Base-by-base conservation (phyloP, 1,284 basidiomycete genomes). In the Puccinia polysora region DNA sequence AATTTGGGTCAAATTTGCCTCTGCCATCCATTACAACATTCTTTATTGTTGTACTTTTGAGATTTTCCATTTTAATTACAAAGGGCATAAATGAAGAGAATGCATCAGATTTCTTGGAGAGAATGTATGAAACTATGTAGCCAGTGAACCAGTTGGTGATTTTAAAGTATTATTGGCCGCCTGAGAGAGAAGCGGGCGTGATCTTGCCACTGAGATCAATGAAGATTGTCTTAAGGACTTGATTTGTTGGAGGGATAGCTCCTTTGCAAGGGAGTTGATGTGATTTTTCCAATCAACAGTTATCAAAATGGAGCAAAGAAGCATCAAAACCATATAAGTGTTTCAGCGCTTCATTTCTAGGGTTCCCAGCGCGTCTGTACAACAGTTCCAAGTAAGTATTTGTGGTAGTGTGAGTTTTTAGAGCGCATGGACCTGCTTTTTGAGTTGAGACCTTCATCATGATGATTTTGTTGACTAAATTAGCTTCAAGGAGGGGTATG, bases 201-300 rank as follows among this genome's bases (percentile, higher is more conserved):
- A 65, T 65, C 38, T 52, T 5, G 2, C 64, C 64, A 52, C 64
- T 55, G 8, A 65, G 34, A 43, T 65, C 64, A 20, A 40, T 65
- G 38, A 36, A 50, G 1, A 65, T n/a, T 14, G 25, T 25, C 23
- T 65, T 45, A 6, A 65, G 62, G 2, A 23, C 20, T 20, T 52
- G 2, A 2, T 18, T 38, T 2, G 52, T 15, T 4, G 3, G 8
- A 2, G 47, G 49, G 40, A 65, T n/a, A n/a, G n/a, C 12, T 8
- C 50, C 50, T 2, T 52, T 15, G 43, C 20, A 65, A n/a, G 64
- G 50, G 10, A 53, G 34, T 38, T 34, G 18, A 53, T 52, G 50
- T 2, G 47, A 55, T 55, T 65, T 65, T 6, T 47, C 40, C 25
- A 65, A 28, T 5, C 23, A 30, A 52, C 64, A 65, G 5, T 25